Evolutionary conservation across 1,139 yeast species (phyloP).

Genomic region (Lodderomyces elongisporus): DNA sequence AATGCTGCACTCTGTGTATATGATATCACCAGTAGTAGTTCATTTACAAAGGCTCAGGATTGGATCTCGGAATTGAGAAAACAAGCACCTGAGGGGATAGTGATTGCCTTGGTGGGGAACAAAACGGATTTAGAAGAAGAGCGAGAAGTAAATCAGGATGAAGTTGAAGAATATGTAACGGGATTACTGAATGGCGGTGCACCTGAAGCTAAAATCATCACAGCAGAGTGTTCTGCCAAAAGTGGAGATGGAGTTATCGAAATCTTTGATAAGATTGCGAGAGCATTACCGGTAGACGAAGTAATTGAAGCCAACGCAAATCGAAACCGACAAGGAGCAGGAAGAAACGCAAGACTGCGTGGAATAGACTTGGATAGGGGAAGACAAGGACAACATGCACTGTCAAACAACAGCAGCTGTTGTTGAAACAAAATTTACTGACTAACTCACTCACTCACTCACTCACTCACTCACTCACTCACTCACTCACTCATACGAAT

Average conservation of each 20-base stretch:
- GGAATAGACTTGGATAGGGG: slow-evolving; percentile 44
- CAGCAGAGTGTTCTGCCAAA: slow-evolving; percentile 46
- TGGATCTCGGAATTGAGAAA: slow-evolving; percentile 95
- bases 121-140: slow-evolving; percentile 63
- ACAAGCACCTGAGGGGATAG: slow-evolving; percentile 80
- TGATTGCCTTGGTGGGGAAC: slow-evolving; percentile 87
- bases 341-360: slow-evolving; percentile 18
- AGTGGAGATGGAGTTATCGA: slow-evolving; percentile 45
- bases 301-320: slow-evolving; percentile 22
- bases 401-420: slow-evolving; percentile 23
- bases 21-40: slow-evolving; percentile 42
- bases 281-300: slow-evolving; percentile 43
- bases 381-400: no score
- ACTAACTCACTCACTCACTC: not conserved
- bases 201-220: slow-evolving; percentile 16
- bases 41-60: slow-evolving; percentile 83
- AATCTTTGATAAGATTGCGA: slow-evolving; percentile 36
- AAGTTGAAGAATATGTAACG: slow-evolving; percentile 32
- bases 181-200: slow-evolving; percentile 23
- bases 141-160: slow-evolving; percentile 42
- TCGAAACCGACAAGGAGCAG: slow-evolving; percentile 23
- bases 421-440: slow-evolving; percentile 15
- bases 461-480: not conserved
- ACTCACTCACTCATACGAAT: no score
- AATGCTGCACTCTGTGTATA: slow-evolving; percentile 35